Evolutionary conservation across 1,284 basidiomycete genomes (phyloP), one percentile per base, ranked within the genome.

Genomic region (Puccinia novopanici): DNA sequence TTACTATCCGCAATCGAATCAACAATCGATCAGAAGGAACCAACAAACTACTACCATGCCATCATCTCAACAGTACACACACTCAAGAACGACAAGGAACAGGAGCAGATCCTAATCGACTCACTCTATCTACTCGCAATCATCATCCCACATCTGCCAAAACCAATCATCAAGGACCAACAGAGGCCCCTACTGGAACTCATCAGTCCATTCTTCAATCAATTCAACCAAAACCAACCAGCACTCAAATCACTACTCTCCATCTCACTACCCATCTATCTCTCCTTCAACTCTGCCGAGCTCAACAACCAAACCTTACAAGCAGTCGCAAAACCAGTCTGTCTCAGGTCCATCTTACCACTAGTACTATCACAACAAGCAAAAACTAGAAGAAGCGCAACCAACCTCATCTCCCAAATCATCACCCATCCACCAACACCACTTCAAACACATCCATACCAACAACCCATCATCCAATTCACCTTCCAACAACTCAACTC

Each of bases 351-450:
- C 5, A 73, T 95, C 92, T 85, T 90, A 91, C 2, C 65, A 81
- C 4, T 67, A 83, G 45, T 98, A 72, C 88, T 94, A 72, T 96
- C 99, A 87, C 89, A 91, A 1, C 88, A 96, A 65, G 96, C 97
- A 52, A 98, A 99, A 87, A 94, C 99, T 68, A 90, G 97, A 80
- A 95, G 91, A 86, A 90, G 91, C 82, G 95, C 96, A 12, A 92
- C 92, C 79, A 94, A 98, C 83, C 89, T 93, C 30, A 89, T 99
- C 57, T 89, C 89, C 82, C 91, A 93, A 83, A 88, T 95, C 4
- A 88, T 95, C 40, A 87, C 88, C 6, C 88, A 89, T 17, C 93
- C 94, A 19, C 92, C 93, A 0, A 88, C 90, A 6, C 94, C 94
- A 0, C 88, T 92, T 59, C 83, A 89, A 5, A 87, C 89, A 10